Percentiles rank a stretch among this genome's conserved stretches.
Evolutionary conservation across 768 basidiomycete genomes (phyloP).

Genomic region (Coprinopsis sp.): DNA sequence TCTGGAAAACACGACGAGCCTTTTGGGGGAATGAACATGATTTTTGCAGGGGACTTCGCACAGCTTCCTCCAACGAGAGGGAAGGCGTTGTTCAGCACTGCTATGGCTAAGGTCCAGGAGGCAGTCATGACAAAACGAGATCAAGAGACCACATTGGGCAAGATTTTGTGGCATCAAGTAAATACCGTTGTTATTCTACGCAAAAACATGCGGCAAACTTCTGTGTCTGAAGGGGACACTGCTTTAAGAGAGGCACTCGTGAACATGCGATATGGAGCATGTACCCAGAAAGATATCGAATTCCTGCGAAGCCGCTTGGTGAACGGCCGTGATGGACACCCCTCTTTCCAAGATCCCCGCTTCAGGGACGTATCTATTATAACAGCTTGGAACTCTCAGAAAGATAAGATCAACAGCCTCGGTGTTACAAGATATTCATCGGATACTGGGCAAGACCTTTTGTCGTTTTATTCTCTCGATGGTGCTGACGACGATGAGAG

Average conservation of each 20-base stretch:
- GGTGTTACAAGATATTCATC: conserved; percentile 29
- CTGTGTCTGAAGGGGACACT: conserved; percentile 14
- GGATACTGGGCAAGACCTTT: conserved; percentile 23
- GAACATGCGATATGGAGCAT: conserved; percentile 19
- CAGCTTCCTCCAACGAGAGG: conserved; percentile 33
- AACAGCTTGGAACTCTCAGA: conserved; percentile 29
- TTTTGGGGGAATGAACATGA: conserved; percentile 36
- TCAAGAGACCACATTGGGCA: conserved; percentile 23
- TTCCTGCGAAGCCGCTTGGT: not conserved
- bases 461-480: conserved; percentile 24
- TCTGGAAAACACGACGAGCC: conserved; percentile 14
- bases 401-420: conserved; percentile 33
- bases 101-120: not conserved
- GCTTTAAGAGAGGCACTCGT: conserved; percentile 14
- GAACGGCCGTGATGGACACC: not conserved
- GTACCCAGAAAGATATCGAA: conserved; percentile 17
- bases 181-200: conserved; percentile 28
- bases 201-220: conserved; percentile 32
- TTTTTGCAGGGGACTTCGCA: conserved; percentile 46
- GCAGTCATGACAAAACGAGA: not conserved
- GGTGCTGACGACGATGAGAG: not conserved
- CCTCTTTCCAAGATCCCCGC: not conserved
- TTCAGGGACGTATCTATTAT: conserved; percentile 37
- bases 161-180: conserved; percentile 30
- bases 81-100: conserved; percentile 9